A percentile compares a stretch with the other conserved stretches of the same genome.
These are phyloP conservation scores for Penicillium sp. DNA, from an alignment of 2,329 filamentous ascomycete species.

Conservation along the genomic window DNA sequence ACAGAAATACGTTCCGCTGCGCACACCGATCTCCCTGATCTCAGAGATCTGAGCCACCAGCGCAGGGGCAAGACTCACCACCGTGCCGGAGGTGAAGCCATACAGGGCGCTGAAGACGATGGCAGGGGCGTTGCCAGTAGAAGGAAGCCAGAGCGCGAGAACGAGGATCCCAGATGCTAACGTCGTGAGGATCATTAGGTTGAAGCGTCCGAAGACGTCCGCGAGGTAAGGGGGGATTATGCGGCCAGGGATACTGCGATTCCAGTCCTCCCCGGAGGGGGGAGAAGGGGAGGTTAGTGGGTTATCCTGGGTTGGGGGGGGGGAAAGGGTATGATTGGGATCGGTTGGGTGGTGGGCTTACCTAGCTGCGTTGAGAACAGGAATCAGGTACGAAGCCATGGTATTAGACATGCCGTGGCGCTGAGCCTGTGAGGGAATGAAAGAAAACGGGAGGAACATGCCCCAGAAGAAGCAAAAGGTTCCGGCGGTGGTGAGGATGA, in stretches of 20 bases:
- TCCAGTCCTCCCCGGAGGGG: too few relatives aligned
- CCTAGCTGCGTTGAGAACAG: constrained; percentile 47
- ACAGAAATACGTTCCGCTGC: constrained; percentile 58
- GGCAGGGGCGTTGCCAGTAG: constrained; percentile 47
- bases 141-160: constrained; percentile 50
- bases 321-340: too few relatives aligned
- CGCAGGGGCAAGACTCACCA: constrained; percentile 55
- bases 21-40: constrained; percentile 59
- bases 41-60: constrained; percentile 63
- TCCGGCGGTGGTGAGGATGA: constrained; percentile 19
- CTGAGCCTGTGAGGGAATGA: constrained; percentile 41
- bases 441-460: constrained; percentile 53
- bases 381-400: constrained; percentile 46
- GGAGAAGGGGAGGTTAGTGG: too few relatives aligned
- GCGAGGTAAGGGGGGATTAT: constrained; percentile 26
- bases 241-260: constrained; percentile 31
- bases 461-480: constrained; percentile 45
- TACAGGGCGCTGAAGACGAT: constrained; percentile 59
- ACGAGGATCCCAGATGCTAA: constrained; percentile 28
- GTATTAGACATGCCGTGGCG: constrained; percentile 42
- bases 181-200: constrained; percentile 42
- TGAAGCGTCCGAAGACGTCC: constrained; percentile 25
- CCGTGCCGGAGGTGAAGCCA: constrained; percentile 60
- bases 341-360: constrained; percentile 17
- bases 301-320: too few relatives aligned